Conservation (phyloP, 768 basidiomycete species). For the Leccinum variicolor region DNA sequence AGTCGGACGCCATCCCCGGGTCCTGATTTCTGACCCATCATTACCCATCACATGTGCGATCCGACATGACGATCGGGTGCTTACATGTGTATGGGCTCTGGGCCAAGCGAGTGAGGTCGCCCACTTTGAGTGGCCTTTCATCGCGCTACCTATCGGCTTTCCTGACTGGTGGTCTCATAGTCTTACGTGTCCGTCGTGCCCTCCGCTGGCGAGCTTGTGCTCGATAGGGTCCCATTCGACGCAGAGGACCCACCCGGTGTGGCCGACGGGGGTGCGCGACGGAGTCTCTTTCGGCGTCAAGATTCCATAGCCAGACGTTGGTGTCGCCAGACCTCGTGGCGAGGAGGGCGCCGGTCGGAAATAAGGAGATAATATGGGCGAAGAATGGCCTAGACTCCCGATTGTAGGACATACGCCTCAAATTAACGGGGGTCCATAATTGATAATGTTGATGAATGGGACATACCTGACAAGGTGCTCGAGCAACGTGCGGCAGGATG, state of each 20-base stretch:
- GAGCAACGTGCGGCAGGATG: conserved; percentile 93
- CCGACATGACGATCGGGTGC: conserved; percentile 23
- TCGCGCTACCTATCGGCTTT: conserved; percentile 82
- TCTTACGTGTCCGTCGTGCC: conserved; percentile 89
- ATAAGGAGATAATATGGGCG: conserved; percentile 92
- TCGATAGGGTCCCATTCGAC: conserved; percentile 98
- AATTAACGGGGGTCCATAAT: conserved; percentile 4
- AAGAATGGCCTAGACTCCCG: conserved; percentile 66
- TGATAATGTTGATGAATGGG: neutral
- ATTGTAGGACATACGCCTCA: conserved; percentile 4
- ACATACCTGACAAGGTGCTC: conserved; percentile 79
- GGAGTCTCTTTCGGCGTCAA: conserved; percentile 81
- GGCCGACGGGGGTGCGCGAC: conserved; percentile 80
- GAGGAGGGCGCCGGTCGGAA: conserved; percentile 85
- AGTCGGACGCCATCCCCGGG: too few relatives aligned
- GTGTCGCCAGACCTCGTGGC: conserved; percentile 97
- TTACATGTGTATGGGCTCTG: conserved; percentile 88
- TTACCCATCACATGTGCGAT: conserved; percentile 6
- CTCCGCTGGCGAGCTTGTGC: conserved; percentile 86
- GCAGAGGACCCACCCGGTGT: conserved; percentile 95
- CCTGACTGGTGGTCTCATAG: conserved; percentile 94
- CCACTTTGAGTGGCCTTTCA: conserved; percentile 96
- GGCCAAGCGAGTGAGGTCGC: conserved; percentile 87
- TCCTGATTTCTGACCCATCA: conserved; percentile 49
- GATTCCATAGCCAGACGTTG: conserved; percentile 90